Evolutionary conservation across 805 yeast species (phyloP), one percentile per base, ranked within the genome.

Genomic region (Cyberlindnera lachancei): DNA sequence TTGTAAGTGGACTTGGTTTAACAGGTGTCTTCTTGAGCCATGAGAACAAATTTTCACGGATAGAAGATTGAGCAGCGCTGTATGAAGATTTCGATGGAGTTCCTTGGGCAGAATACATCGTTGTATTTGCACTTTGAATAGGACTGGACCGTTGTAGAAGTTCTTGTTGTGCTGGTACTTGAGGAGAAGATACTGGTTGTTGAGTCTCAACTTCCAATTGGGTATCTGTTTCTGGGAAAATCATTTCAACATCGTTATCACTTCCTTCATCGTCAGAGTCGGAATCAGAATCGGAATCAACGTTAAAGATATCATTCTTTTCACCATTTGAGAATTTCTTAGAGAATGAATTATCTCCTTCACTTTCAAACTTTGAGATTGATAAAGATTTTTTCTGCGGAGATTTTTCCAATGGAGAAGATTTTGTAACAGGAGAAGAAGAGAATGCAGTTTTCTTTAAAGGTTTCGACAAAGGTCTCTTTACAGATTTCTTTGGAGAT

Each of bases 381-480:
- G 33, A 32, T 11, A 50, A 22, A 1, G 53, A 34, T 29, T 42
- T 42, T 29, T 47, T 47, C 15, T 37, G 21, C 12, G 55, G 53
- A 3, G 47, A 48, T 23, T 44, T 49, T 6, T 9, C 18, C n/a
- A n/a, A n/a, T 3, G 29, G 12, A n/a, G 20, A 17, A 4, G 32
- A 19, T 10, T 30, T 29, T 5, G 46, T 36, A 8, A 27, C 37
- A 6, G 59, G 52, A 13, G 58, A 46, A 5, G 53, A 44, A 2
- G 58, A 51, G 27, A 59, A 53, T 2, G 61, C 55, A 3, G 55
- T 49, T 17, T 49, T 51, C 29, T 45, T 38, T 13, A 32, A 11
- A 3, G 41, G 27, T 31, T 34, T 39, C 11, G 27, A 13, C 4
- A 33, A 5, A 30, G 37, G 37, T 14, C 34, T 36, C 30, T 25